These are phyloP conservation scores for Pichia manshurica DNA, from an alignment of 805 yeast species.

Conservation along the genomic window DNA sequence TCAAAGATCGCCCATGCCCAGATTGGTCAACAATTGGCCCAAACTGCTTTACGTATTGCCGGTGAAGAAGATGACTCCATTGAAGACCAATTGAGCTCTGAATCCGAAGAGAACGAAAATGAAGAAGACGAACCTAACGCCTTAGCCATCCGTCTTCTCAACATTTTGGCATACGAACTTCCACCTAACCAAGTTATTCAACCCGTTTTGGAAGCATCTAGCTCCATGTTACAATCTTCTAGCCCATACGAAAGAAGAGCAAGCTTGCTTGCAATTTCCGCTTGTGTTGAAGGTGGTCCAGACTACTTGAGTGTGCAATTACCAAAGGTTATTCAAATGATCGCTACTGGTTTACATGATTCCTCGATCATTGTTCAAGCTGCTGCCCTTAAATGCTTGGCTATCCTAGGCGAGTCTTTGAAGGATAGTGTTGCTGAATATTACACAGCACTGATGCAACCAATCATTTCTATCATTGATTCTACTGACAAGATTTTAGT, in stretches of 20 bases:
- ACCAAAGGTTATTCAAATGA: slow-evolving; percentile 62
- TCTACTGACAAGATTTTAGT: slow-evolving; percentile 75
- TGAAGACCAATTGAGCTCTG: slow-evolving; percentile 66
- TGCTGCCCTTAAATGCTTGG: slow-evolving; percentile 78
- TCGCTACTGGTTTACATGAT: slow-evolving; percentile 75
- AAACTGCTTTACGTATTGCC: slow-evolving; percentile 68
- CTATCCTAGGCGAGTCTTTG: slow-evolving; percentile 73
- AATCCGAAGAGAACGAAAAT: slow-evolving; percentile 87
- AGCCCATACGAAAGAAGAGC: slow-evolving; percentile 82
- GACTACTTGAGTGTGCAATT: slow-evolving; percentile 79
- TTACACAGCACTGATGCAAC: slow-evolving; percentile 78
- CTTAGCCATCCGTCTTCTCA: slow-evolving; percentile 74
- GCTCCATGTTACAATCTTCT: slow-evolving; percentile 51
- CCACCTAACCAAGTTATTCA: slow-evolving; percentile 90
- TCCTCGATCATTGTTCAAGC: slow-evolving; percentile 67
- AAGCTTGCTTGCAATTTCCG: slow-evolving; percentile 74
- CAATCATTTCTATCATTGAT: slow-evolving; percentile 82
- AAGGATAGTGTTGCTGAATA: slow-evolving; percentile 80
- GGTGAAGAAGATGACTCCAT: slow-evolving; percentile 77
- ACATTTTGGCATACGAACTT: slow-evolving; percentile 70
- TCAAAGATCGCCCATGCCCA: slow-evolving; percentile 73
- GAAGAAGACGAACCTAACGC: slow-evolving; percentile 80
- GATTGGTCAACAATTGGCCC: slow-evolving; percentile 75
- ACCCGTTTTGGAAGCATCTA: slow-evolving; percentile 66
- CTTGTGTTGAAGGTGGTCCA: slow-evolving; percentile 88